Evolutionary conservation across 805 yeast species (phyloP).

Genomic region (Candida ficus): DNA sequence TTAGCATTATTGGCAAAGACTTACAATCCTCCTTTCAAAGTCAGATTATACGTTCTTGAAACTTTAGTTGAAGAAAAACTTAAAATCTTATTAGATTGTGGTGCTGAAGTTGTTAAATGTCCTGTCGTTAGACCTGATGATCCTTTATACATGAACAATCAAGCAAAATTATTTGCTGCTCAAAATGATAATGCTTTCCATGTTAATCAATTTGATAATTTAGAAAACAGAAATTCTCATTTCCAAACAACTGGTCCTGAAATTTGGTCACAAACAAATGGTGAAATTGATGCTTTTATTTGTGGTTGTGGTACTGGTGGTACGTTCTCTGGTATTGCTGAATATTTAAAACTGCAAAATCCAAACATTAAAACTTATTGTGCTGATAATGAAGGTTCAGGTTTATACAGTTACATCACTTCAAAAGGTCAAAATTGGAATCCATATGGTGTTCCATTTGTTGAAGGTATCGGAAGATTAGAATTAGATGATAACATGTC

Average conservation of each 20-base stretch:
- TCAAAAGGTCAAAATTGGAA: constrained; percentile 19
- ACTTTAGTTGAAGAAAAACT: constrained; percentile 71
- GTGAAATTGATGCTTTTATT: constrained; percentile 55
- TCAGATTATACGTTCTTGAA: constrained; percentile 73
- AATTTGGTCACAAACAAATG: constrained; percentile 54
- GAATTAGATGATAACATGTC: constrained; percentile 17
- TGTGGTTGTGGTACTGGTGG: constrained; percentile 86
- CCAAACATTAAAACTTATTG: constrained; percentile 42
- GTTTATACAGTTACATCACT: constrained; percentile 34
- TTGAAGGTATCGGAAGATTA: constrained; percentile 24
- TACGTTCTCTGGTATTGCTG: constrained; percentile 72
- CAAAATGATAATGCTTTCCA: constrained; percentile 50
- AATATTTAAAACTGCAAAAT: constrained; percentile 47
- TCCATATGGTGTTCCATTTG: constrained; percentile 20
- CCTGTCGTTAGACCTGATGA: constrained; percentile 64
- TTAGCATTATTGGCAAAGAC: constrained; percentile 58
- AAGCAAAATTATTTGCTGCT: constrained; percentile 26
- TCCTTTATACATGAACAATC: constrained; percentile 30
- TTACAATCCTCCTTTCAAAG: constrained; percentile 34
- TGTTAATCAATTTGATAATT: constrained; percentile 81
- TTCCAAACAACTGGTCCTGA: constrained; percentile 75
- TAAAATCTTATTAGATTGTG: constrained; percentile 49
- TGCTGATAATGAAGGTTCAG: constrained; percentile 84
- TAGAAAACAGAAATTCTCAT: constrained; percentile 69
- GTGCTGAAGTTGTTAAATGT: constrained; percentile 59